A percentile compares a stretch with the other conserved stretches of the same genome.
Conservation (phyloP, 176 grass and related monocot genomes). For the Urochloa ruziziensis region DNA sequence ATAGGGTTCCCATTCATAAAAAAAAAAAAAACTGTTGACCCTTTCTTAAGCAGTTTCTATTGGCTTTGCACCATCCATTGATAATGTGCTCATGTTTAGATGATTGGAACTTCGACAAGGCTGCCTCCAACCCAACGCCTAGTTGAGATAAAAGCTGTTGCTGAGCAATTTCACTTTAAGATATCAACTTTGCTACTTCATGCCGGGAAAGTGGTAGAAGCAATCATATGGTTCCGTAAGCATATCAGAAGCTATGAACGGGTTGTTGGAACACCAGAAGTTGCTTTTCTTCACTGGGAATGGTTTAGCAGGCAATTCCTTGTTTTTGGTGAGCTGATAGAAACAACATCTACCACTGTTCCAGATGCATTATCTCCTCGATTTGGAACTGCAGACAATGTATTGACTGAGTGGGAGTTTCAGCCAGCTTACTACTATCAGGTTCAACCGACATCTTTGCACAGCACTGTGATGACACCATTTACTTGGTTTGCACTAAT, state of each 20-base stretch:
- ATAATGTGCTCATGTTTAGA: conserved; percentile 55
- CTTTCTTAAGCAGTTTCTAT: conserved; percentile 26
- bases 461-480: background rate
- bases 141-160: conserved; percentile 90
- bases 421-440: conserved; percentile 99
- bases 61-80: conserved; percentile 32
- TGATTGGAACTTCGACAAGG: conserved; percentile 80
- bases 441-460: conserved; percentile 44
- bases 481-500: conserved; percentile 30
- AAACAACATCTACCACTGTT: conserved; percentile 68
- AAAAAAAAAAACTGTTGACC: background rate
- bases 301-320: conserved; percentile 97
- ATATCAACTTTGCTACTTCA: conserved; percentile 97
- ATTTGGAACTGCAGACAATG: conserved; percentile 76
- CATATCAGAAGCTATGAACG: conserved; percentile 70
- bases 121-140: conserved; percentile 91
- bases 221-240: conserved; percentile 86
- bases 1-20: background rate
- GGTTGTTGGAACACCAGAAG: conserved; percentile 65
- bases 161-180: conserved; percentile 91
- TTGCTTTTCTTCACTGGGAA: conserved; percentile 94
- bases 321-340: conserved; percentile 91
- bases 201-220: conserved; percentile 82
- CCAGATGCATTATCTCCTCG: conserved; percentile 66
- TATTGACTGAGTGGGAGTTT: conserved; percentile 94